These are phyloP conservation scores for Opeltia flavorubescens DNA, from an alignment of 495 filamentous ascomycete species.

Conservation along the genomic window DNA sequence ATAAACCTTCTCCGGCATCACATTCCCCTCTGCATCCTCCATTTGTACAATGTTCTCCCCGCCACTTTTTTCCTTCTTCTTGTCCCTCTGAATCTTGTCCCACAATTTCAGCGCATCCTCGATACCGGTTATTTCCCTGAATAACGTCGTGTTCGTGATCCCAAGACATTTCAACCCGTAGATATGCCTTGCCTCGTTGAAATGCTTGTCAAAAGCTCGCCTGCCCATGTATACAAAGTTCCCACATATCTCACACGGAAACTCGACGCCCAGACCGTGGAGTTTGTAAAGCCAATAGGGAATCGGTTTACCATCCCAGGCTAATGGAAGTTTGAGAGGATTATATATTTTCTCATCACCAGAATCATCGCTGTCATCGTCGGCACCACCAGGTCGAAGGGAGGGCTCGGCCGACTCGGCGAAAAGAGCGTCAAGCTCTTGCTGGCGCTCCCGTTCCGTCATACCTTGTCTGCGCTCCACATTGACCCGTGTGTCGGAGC, in stretches of 20 bases:
- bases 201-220: slow-evolving; percentile 94
- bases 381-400: slow-evolving; percentile 25
- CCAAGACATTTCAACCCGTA: slow-evolving; percentile 87
- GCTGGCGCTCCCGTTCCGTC: slow-evolving; percentile 86
- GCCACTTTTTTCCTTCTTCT: slow-evolving; percentile 58
- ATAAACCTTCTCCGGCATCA: slow-evolving; percentile 97
- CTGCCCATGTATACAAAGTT: slow-evolving; percentile 97
- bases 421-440: slow-evolving; percentile 79
- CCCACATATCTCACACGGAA: slow-evolving; percentile 89
- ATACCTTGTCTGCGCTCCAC: slow-evolving; percentile 90
- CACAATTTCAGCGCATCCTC: slow-evolving; percentile 76
- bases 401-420: slow-evolving; percentile 37
- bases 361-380: slow-evolving; percentile 50
- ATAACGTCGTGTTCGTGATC: slow-evolving; percentile 82
- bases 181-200: slow-evolving; percentile 83
- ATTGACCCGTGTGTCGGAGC: slow-evolving; percentile 76
- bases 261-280: slow-evolving; percentile 89
- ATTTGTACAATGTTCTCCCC: slow-evolving; percentile 86
- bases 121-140: slow-evolving; percentile 86
- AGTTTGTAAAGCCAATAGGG: slow-evolving; percentile 98
- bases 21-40: slow-evolving; percentile 95
- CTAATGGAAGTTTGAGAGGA: slow-evolving; percentile 84
- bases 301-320: slow-evolving; percentile 97
- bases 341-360: slow-evolving; percentile 85
- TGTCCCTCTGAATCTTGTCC: slow-evolving; percentile 84